Evolutionary conservation across 192 early-diverging fungal species (phyloP).

Genomic region (Anaeromyces robustus): DNA sequence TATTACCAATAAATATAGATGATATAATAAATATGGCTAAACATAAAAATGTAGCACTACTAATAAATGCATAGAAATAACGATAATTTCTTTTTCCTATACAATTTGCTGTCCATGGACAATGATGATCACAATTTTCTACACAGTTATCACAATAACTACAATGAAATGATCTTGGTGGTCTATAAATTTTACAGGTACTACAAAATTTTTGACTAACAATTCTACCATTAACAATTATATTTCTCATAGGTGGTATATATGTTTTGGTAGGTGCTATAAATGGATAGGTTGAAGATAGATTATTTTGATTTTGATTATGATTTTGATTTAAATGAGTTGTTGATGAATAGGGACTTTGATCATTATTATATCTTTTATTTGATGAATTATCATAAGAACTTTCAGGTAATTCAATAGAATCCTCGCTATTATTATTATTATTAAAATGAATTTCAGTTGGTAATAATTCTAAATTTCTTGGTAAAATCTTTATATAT

Average conservation of each 20-base stretch:
- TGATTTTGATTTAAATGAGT: neutral
- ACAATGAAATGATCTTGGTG: conserved; percentile 68
- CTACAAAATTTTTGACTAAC: neutral
- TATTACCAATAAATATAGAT: neutral
- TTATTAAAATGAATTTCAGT: neutral
- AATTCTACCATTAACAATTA: neutral
- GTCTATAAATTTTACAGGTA: conserved; percentile 43
- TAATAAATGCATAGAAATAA: conserved; percentile 1
- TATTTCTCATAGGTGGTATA: neutral
- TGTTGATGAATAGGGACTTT: neutral
- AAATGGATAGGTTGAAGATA: neutral
- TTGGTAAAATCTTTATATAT: neutral
- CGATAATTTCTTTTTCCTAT: conserved; percentile 53
- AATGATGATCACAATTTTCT: conserved; percentile 42
- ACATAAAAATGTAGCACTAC: neutral
- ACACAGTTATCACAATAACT: conserved; percentile 31
- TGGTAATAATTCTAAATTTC: neutral
- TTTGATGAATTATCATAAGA: neutral
- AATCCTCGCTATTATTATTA: neutral
- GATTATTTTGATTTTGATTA: neutral
- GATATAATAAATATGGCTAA: neutral
- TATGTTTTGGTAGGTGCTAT: neutral
- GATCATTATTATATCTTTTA: neutral
- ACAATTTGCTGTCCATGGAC: conserved; percentile 89
- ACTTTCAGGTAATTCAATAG: neutral